Evolutionary conservation across 2,329 filamentous ascomycete species (phyloP).

Genomic region (Aureobasidium mangrovei): DNA sequence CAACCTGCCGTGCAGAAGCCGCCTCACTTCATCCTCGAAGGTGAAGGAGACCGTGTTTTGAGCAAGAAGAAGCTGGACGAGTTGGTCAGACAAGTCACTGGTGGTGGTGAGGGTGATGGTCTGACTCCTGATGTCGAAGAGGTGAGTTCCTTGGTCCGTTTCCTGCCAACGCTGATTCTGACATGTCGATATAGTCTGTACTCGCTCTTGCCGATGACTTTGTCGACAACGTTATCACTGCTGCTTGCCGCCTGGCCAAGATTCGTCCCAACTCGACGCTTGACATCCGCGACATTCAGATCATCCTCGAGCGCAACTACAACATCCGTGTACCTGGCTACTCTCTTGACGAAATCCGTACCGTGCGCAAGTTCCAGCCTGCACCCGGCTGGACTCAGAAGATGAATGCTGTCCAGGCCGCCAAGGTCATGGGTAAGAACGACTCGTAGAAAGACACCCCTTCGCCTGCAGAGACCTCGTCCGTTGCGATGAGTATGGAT

Average conservation of each 20-base stretch:
- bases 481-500: too few relatives aligned
- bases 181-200: constrained; percentile 54
- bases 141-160: constrained; percentile 43
- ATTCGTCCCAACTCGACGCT: constrained; percentile 83
- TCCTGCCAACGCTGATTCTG: constrained; percentile 14
- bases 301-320: constrained; percentile 54
- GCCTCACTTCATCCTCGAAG: constrained; percentile 77
- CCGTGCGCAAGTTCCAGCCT: constrained; percentile 86
- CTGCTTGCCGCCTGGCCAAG: constrained; percentile 85
- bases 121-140: constrained; percentile 93
- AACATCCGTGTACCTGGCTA: constrained; percentile 82
- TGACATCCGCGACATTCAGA: constrained; percentile 61
- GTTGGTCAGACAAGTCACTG: constrained; percentile 86
- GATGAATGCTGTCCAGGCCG: constrained; percentile 92
- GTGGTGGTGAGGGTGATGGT: constrained; percentile 62
- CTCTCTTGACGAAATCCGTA: constrained; percentile 86
- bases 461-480: constrained; percentile 64
- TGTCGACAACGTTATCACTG: constrained; percentile 79
- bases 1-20: constrained; percentile 78
- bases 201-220: constrained; percentile 89
- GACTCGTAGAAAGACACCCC: constrained; percentile 14
- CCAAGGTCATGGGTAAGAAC: constrained; percentile 56
- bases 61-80: constrained; percentile 97
- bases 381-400: constrained; percentile 86
- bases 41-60: constrained; percentile 85